A percentile compares a stretch with the other conserved stretches of the same genome.
Evolutionary conservation across 805 yeast genomes (phyloP).

Genomic region (Cyberlindnera mississippiensis): DNA sequence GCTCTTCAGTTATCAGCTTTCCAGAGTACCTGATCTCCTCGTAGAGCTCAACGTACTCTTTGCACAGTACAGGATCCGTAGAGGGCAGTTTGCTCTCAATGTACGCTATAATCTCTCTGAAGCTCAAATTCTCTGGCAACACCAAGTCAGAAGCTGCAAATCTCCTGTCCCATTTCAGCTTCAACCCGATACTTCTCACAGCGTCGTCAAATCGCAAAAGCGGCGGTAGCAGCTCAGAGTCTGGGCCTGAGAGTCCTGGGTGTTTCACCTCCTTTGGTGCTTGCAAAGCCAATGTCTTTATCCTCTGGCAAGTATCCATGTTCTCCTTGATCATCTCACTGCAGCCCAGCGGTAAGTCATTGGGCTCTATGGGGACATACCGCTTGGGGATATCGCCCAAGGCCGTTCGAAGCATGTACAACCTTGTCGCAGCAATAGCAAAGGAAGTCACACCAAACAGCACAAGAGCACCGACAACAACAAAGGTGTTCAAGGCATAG

Average conservation of each 20-base stretch:
- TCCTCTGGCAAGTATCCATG: conserved; percentile 39
- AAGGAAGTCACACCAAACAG: conserved; percentile 49
- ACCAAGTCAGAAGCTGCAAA: conserved; percentile 32
- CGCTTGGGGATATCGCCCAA: conserved; percentile 75
- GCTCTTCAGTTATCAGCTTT: conserved; percentile 49
- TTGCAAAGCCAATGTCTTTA: conserved; percentile 34
- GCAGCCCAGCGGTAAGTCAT: conserved; percentile 52
- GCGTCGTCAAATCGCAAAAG: conserved; percentile 47
- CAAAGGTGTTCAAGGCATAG: conserved; percentile 75
- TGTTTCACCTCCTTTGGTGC: conserved; percentile 44
- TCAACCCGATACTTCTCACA: conserved; percentile 55
- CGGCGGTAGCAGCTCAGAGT: conserved; percentile 34
- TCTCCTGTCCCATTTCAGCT: conserved; percentile 45
- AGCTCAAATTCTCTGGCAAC: conserved; percentile 38
- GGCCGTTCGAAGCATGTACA: conserved; percentile 52
- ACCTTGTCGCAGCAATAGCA: conserved; percentile 53
- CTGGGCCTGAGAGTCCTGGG: conserved; percentile 49
- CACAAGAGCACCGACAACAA: conserved; percentile 70
- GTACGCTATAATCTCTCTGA: conserved; percentile 39
- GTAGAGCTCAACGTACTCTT: conserved; percentile 47
- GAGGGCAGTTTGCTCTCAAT: conserved; percentile 27
- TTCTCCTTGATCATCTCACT: conserved; percentile 37
- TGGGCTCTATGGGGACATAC: conserved; percentile 63
- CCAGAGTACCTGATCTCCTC: conserved; percentile 70
- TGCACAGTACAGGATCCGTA: conserved; percentile 17